Evolutionary conservation across 1,284 basidiomycete genomes (phyloP), one percentile per base, ranked within the genome.

Genomic region (Tilletia horrida): DNA sequence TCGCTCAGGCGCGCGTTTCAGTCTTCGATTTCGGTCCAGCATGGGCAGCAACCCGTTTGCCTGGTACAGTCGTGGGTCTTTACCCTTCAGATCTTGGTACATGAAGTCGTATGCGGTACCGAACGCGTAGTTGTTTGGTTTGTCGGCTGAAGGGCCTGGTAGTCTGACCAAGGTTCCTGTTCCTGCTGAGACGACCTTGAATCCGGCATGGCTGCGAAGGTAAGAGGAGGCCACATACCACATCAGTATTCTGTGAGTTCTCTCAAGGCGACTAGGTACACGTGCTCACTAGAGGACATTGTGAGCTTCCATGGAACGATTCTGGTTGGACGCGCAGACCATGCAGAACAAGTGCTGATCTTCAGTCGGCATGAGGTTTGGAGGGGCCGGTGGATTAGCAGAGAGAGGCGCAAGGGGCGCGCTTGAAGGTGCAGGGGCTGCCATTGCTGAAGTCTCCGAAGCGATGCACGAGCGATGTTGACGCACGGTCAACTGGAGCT

Each of bases 271-370:
- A 50, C 9, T 1, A n/a, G 9, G 35, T 43, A 2, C 25, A 9
- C 11, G 7, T 29, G 66, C 71, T 66, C 65, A 65, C 47, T 89
- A 84, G 52, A 99, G 84, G 11, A 96, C 92, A 77, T 89, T 88
- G 81, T 99, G 96, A 0, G 93, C 96, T 82, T 97, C 95, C 96
- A 99, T 99, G 1, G 94, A 97, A 43, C 96, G 90, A 82, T 99
- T 99, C 91, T 98, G 73, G 50, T 98, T 98, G 80, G 92, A 96
- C 11, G 95, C 95, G 81, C 95, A 98, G 31, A 98, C 95, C 11
- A 98, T 92, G 81, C 95, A 97, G 84, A 98, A 98, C 62, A 95
- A 31, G 27, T 47, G 44, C 63, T 29, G 63, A 27, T 66, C 27
- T 31, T 62, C 48, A 23, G 44, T 25, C 45, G 66, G 61, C 21